Conservation (phyloP, 164 flowering plant genomes). For the Warburgia ugandensis region DNA sequence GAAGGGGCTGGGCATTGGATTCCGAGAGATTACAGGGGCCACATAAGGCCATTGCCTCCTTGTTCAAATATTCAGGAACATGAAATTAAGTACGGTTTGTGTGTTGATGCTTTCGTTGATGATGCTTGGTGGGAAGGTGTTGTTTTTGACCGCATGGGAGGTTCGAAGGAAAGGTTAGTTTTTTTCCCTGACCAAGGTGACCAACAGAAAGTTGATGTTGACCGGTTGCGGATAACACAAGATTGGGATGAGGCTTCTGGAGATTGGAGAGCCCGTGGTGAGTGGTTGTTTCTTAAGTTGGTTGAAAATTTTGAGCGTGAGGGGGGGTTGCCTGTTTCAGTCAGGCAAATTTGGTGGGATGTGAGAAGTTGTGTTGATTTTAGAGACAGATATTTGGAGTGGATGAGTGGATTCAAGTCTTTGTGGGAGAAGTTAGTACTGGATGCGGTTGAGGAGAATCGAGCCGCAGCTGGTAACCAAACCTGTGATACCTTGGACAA, state of each 20-base stretch:
- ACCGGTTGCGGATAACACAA: slow-evolving; percentile 38
- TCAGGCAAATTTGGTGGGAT: slow-evolving; percentile 58
- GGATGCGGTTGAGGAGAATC: slow-evolving; percentile 15
- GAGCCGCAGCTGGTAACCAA: not conserved
- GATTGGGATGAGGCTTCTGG: slow-evolving; percentile 51
- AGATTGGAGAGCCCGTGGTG: slow-evolving; percentile 42
- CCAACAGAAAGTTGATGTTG: slow-evolving; percentile 27
- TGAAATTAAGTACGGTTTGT: slow-evolving; percentile 48
- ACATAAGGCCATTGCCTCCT: slow-evolving; percentile 18
- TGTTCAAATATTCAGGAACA: not conserved
- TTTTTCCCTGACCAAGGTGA: slow-evolving; percentile 93
- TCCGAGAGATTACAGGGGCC: slow-evolving; percentile 7
- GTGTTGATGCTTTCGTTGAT: slow-evolving; percentile 53
- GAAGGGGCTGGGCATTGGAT: slow-evolving; percentile 1
- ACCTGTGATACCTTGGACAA: no score
- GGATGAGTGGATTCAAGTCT: slow-evolving; percentile 33
- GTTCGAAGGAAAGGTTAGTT: slow-evolving; percentile 35
- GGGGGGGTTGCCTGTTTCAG: slow-evolving; percentile 29
- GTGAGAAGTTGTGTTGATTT: slow-evolving; percentile 26
- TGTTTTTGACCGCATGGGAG: slow-evolving; percentile 54
- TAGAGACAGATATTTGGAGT: slow-evolving; percentile 22
- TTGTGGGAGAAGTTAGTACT: slow-evolving; percentile 34
- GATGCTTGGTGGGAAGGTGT: slow-evolving; percentile 99
- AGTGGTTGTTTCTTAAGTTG: slow-evolving; percentile 50
- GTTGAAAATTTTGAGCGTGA: slow-evolving; percentile 30